phyloP scores from a whole-genome alignment of 768 basidiomycete species.

The Gloeopeniophorella convolvens region DNA sequence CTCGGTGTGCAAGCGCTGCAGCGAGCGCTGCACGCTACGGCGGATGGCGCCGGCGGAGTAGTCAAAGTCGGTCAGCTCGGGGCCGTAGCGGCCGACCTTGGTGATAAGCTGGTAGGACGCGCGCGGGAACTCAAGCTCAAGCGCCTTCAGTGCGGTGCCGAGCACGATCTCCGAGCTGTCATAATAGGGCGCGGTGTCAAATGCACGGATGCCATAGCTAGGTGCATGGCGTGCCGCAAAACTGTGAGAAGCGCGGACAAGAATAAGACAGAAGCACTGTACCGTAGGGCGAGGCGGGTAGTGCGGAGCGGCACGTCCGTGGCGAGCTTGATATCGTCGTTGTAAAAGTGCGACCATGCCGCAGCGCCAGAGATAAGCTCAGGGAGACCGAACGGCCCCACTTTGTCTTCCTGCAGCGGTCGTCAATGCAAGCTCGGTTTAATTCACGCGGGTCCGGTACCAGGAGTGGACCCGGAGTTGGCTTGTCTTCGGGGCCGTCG shows the following conservation, averaged over 20 bases:
- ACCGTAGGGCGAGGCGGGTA: slow-evolving; percentile 74
- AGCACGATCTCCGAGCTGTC: slow-evolving; percentile 74
- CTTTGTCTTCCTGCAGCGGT: slow-evolving; percentile 25
- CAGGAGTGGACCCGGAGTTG: slow-evolving; percentile 28
- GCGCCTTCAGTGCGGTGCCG: slow-evolving; percentile 53
- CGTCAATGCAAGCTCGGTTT: neutral
- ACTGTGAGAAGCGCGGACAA: neutral
- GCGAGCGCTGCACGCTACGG: slow-evolving; percentile 56
- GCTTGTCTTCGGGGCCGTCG: slow-evolving; percentile 37
- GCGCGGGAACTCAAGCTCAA: slow-evolving; percentile 68
- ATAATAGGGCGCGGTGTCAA: slow-evolving; percentile 81
- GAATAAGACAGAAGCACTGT: slow-evolving; percentile 15
- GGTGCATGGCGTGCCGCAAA: neutral
- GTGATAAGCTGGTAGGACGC: slow-evolving; percentile 76
- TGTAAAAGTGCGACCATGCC: slow-evolving; percentile 62
- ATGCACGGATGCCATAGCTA: slow-evolving; percentile 75
- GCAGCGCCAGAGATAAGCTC: slow-evolving; percentile 68
- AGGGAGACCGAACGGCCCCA: slow-evolving; percentile 34
- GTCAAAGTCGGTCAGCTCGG: slow-evolving; percentile 48
- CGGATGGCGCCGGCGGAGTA: slow-evolving; percentile 64
- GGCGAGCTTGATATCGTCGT: slow-evolving; percentile 48
- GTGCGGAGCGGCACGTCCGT: slow-evolving; percentile 56
- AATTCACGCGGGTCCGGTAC: slow-evolving; percentile 25
- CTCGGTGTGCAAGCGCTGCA: slow-evolving; percentile 61
- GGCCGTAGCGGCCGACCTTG: slow-evolving; percentile 78